phyloP scores from a whole-genome alignment of 257 asterid genomes.

The Solanum sejunctum region DNA sequence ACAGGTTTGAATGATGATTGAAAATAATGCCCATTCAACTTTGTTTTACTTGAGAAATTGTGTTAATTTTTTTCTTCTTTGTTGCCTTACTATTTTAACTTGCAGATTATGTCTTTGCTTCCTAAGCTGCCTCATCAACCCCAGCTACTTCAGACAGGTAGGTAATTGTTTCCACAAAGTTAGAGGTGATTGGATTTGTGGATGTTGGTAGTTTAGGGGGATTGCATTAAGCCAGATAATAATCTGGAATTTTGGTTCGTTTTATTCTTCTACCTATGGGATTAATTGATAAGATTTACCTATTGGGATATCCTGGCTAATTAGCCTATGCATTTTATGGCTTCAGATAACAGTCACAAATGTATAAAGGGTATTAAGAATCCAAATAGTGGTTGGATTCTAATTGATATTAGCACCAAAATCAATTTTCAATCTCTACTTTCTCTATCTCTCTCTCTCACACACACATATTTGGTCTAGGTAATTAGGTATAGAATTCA shows the following conservation, averaged over 20 bases:
- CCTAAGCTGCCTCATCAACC: conserved; percentile 90
- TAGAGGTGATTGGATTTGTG: background rate
- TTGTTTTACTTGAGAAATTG: background rate
- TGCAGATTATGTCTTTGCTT: conserved; percentile 78
- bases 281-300: background rate
- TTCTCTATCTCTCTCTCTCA: background rate
- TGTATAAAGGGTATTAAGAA: background rate
- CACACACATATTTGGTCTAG: background rate
- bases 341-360: background rate
- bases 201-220: background rate
- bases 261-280: background rate
- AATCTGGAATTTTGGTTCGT: background rate
- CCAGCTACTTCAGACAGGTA: conserved; percentile 95
- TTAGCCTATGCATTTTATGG: background rate
- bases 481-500: background rate
- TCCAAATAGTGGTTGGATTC: background rate
- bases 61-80: background rate
- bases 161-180: background rate
- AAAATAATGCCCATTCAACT: background rate
- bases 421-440: background rate
- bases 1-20: conserved; percentile 44
- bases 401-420: background rate
- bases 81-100: conserved; percentile 1
- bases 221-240: background rate
- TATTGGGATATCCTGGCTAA: background rate